phyloP scores from a whole-genome alignment of 257 asterid genomes.

The Scutellaria baicalensis region DNA sequence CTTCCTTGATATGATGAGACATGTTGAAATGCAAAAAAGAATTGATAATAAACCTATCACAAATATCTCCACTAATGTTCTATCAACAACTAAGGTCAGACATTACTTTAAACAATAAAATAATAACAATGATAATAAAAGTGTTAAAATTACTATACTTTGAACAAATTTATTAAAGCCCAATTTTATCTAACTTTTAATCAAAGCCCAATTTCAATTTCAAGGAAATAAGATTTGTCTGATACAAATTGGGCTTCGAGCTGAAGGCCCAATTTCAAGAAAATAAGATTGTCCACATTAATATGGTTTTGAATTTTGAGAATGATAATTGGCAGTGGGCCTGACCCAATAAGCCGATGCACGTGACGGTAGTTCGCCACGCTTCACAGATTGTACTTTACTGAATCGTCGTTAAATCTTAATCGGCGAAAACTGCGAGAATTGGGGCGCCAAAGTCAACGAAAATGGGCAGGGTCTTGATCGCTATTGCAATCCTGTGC shows the following conservation, averaged over 20 bases:
- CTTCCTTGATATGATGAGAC: slow-evolving; percentile 10
- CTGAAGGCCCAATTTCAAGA: not conserved
- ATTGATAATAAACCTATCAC: slow-evolving; percentile 3
- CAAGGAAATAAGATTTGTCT: too few species aligned
- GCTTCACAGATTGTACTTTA: not conserved
- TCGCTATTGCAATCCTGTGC: slow-evolving; percentile 21
- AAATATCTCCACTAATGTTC: slow-evolving; percentile 26
- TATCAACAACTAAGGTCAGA: slow-evolving; percentile 18
- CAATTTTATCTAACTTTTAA: not conserved
- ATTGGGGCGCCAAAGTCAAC: slow-evolving; percentile 30
- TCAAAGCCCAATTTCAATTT: too few species aligned
- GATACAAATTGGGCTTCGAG: too few species aligned
- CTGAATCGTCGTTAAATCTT: not conserved
- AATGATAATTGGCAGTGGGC: not conserved
- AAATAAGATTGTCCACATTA: not conserved
- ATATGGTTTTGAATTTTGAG: not conserved
- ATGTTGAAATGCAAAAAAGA: slow-evolving; percentile 7
- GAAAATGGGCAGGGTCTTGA: slow-evolving; percentile 28
- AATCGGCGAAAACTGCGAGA: not conserved
- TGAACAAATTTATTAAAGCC: not conserved
- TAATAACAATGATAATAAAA: not conserved
- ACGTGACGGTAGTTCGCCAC: not conserved
- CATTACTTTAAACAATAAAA: not conserved
- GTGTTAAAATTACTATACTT: not conserved
- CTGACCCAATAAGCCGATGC: not conserved